A percentile compares a stretch with the other conserved stretches of the same genome.
Evolutionary conservation across 768 basidiomycete genomes (phyloP).

Genomic region (Lyophyllum shimeji): DNA sequence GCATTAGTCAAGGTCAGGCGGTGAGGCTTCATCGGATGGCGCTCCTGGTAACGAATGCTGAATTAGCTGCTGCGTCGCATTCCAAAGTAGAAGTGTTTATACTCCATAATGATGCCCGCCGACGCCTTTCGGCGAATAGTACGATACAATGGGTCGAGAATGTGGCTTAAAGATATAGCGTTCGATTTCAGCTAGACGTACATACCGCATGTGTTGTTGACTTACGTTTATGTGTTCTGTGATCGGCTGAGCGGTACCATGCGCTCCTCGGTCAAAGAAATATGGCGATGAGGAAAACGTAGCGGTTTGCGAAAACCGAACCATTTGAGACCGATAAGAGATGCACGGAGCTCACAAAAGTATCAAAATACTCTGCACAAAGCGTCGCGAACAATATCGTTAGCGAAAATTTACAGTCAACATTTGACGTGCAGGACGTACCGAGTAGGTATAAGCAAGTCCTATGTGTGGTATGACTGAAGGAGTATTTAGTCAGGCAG

Average conservation of each 20-base stretch:
- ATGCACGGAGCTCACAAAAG: background rate
- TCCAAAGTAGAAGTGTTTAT: conserved; percentile 24
- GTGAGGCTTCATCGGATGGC: conserved; percentile 99
- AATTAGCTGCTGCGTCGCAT: background rate
- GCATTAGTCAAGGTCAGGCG: conserved; percentile 95
- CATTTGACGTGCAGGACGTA: background rate
- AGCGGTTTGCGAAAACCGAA: conserved; percentile 44
- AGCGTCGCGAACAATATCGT: background rate
- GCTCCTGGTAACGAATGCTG: conserved; percentile 57
- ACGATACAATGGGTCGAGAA: conserved; percentile 89
- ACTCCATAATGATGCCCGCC: conserved; percentile 98
- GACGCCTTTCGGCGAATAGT: conserved; percentile 93
- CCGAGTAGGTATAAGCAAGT: background rate
- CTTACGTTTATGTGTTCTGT: conserved; percentile 77
- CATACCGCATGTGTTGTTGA: conserved; percentile 7
- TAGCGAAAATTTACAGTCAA: background rate
- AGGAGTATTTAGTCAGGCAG: background rate
- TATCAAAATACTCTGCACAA: background rate
- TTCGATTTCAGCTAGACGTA: background rate
- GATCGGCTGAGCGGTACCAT: conserved; percentile 76
- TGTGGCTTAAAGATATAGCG: conserved; percentile 49
- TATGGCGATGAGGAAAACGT: conserved; percentile 76
- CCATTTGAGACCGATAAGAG: conserved; percentile 28
- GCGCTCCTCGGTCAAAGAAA: conserved; percentile 71
- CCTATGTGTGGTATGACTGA: background rate